phyloP scores from a whole-genome alignment of 1,284 basidiomycete species.

The Schizophyllum amplum region DNA sequence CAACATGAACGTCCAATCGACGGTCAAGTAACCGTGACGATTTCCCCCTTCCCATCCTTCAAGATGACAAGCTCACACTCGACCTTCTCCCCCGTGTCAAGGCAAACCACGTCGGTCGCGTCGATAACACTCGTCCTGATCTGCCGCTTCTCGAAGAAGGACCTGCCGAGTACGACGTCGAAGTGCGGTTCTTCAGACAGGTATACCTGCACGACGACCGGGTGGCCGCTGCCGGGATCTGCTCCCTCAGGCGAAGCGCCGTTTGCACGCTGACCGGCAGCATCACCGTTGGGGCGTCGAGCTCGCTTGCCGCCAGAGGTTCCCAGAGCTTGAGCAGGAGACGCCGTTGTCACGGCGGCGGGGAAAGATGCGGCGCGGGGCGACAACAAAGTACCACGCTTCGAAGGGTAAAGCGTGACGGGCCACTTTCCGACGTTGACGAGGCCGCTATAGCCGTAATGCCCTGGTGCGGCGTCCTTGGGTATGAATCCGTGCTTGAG shows the following conservation, averaged over 20 bases:
- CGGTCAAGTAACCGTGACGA: conserved; percentile 70
- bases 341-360: conserved; percentile 12
- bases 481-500: conserved; percentile 86
- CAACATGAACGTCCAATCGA: neutral
- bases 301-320: conserved; percentile 6
- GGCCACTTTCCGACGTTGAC: conserved; percentile 80
- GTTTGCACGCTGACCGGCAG: neutral
- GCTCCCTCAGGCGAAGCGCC: neutral
- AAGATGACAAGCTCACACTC: conserved; percentile 89
- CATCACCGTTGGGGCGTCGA: neutral
- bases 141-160: conserved; percentile 89
- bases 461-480: conserved; percentile 70
- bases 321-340: conserved; percentile 4
- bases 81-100: conserved; percentile 92
- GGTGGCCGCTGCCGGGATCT: neutral
- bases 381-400: conserved; percentile 21
- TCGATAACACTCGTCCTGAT: conserved; percentile 79
- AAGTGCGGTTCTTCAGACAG: conserved; percentile 95
- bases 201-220: conserved; percentile 46
- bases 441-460: conserved; percentile 81
- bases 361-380: conserved; percentile 17
- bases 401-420: conserved; percentile 44
- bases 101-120: conserved; percentile 85
- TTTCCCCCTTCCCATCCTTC: conserved; percentile 79
- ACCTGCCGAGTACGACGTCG: conserved; percentile 90